A percentile compares a stretch with the other conserved stretches of the same genome.
Conservation (phyloP, 768 basidiomycete species). For the Hemileccinum rubropunctum region DNA sequence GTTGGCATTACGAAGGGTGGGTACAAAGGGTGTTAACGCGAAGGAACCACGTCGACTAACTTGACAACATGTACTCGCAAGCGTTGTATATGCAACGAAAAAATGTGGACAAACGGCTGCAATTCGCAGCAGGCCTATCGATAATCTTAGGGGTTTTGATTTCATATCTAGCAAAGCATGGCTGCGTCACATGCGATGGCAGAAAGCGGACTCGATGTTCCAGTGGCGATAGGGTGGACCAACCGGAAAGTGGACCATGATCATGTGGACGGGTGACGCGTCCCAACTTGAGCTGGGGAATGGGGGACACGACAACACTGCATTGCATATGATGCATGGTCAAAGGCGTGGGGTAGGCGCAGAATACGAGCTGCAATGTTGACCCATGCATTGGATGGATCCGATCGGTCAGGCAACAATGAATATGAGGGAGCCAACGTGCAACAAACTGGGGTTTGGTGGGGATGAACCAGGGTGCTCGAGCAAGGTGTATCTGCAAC, state of each 20-base stretch:
- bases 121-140: slow-evolving; percentile 14
- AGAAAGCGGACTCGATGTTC: slow-evolving; percentile 10
- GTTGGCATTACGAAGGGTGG: slow-evolving; percentile 3
- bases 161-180: slow-evolving; percentile 28
- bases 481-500: slow-evolving; percentile 12
- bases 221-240: slow-evolving; percentile 21
- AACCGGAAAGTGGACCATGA: neutral
- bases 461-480: slow-evolving; percentile 10
- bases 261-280: slow-evolving; percentile 9
- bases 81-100: slow-evolving; percentile 4
- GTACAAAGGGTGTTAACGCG: slow-evolving; percentile 3
- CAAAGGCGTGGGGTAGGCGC: slow-evolving; percentile 7
- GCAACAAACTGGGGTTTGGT: slow-evolving; percentile 7
- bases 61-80: neutral
- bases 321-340: slow-evolving; percentile 13
- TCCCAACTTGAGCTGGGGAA: slow-evolving; percentile 8
- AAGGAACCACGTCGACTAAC: slow-evolving; percentile 4
- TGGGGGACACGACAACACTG: slow-evolving; percentile 10
- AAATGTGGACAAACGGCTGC: slow-evolving; percentile 13
- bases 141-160: slow-evolving; percentile 25
- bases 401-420: slow-evolving; percentile 12
- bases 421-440: slow-evolving; percentile 1
- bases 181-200: slow-evolving; percentile 13
- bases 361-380: neutral
- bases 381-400: neutral